Evolutionary conservation across 2,329 filamentous ascomycete genomes (phyloP).

Genomic region (Penicillium occitanis): DNA sequence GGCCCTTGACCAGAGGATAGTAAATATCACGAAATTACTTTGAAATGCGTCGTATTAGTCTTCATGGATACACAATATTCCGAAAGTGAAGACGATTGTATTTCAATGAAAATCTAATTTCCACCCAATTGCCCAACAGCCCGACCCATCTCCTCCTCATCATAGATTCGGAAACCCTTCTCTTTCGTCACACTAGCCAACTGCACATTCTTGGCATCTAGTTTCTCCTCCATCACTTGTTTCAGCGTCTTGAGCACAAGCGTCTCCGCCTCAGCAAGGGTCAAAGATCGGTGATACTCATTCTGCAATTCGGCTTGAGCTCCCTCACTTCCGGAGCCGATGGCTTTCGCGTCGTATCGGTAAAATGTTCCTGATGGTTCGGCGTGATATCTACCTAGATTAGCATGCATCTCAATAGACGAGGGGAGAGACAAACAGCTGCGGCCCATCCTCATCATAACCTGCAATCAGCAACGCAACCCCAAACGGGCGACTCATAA

Average conservation of each 20-base stretch:
- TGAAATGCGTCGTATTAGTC: neutral
- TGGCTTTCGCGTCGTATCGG: slow-evolving; percentile 97
- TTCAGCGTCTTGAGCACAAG: slow-evolving; percentile 96
- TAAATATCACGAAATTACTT: neutral
- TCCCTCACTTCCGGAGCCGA: slow-evolving; percentile 94
- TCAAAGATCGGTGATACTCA: slow-evolving; percentile 97
- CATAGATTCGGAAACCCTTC: slow-evolving; percentile 97
- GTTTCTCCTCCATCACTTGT: slow-evolving; percentile 99
- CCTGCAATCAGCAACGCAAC: slow-evolving; percentile 95
- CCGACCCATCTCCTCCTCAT: slow-evolving; percentile 91
- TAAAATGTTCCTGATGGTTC: slow-evolving; percentile 99
- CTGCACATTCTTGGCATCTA: slow-evolving; percentile 98
- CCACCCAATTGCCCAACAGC: slow-evolving; percentile 71
- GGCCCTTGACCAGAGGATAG: slow-evolving; percentile 1
- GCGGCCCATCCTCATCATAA: slow-evolving; percentile 94
- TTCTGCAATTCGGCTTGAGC: slow-evolving; percentile 98
- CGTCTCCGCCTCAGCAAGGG: slow-evolving; percentile 88
- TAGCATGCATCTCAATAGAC: neutral
- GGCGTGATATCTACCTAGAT: slow-evolving; percentile 72
- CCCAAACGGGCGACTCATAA: slow-evolving; percentile 97
- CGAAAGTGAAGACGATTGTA: neutral
- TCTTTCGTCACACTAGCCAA: slow-evolving; percentile 96
- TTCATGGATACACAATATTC: slow-evolving; percentile 18
- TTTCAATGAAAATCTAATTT: slow-evolving; percentile 31
- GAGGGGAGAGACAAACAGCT: slow-evolving; percentile 59